Evolutionary conservation across 352 stramenopile genomes (phyloP).

Genomic region (Pythium myriotylum): DNA sequence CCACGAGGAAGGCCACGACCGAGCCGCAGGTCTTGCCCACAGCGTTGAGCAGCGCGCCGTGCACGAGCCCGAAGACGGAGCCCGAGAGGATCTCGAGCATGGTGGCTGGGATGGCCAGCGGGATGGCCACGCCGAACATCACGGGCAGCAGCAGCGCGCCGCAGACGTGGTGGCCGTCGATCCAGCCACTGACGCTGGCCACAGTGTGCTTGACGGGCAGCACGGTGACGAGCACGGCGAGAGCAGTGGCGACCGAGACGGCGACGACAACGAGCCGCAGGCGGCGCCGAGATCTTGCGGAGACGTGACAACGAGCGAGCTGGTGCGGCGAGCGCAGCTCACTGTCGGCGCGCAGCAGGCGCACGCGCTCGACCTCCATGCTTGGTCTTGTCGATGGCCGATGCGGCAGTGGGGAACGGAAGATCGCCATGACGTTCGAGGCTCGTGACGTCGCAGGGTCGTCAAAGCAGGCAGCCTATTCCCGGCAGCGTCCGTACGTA

Average conservation of each 20-base stretch:
- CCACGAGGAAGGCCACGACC: constrained; percentile 62
- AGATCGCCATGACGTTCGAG: background rate
- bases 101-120: constrained; percentile 65
- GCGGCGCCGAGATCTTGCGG: constrained; percentile 12
- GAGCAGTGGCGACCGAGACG: constrained; percentile 7
- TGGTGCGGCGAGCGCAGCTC: constrained; percentile 12
- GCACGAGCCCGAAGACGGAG: constrained; percentile 62
- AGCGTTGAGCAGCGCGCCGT: constrained; percentile 53
- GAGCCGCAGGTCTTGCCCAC: constrained; percentile 64
- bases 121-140: constrained; percentile 55
- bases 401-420: background rate
- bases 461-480: background rate
- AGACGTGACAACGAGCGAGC: constrained; percentile 9
- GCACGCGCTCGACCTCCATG: constrained; percentile 24
- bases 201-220: constrained; percentile 54
- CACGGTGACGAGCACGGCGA: constrained; percentile 30
- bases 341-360: constrained; percentile 14
- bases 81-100: constrained; percentile 67
- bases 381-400: background rate
- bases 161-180: constrained; percentile 44
- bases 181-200: constrained; percentile 39
- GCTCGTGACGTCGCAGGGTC: background rate
- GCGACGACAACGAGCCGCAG: constrained; percentile 30
- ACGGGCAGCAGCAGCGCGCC: constrained; percentile 60
- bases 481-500: too few species aligned